These are phyloP conservation scores for Sarocladium strictum DNA, from an alignment of 2,329 filamentous ascomycete genomes.

Conservation along the genomic window DNA sequence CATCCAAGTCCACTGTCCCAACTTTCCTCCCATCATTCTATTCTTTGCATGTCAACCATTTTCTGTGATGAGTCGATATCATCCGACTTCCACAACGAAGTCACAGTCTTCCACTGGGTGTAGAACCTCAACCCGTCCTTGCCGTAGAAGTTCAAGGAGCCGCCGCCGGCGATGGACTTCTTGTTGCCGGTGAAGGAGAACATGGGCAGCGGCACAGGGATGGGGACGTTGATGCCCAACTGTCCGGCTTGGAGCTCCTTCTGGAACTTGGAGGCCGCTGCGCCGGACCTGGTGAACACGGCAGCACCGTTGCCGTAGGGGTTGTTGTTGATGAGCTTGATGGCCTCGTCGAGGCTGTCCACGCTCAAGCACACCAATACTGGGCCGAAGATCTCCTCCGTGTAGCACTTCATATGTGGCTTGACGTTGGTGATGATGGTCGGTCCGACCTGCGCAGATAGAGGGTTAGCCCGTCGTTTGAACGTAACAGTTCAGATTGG, in stretches of 20 bases:
- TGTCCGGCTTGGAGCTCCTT: constrained; percentile 70
- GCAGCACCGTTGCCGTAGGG: constrained; percentile 74
- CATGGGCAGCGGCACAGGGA: constrained; percentile 59
- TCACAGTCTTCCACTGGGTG: constrained; percentile 90
- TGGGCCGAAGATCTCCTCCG: constrained; percentile 75
- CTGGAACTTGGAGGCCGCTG: constrained; percentile 65
- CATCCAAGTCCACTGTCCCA: no score
- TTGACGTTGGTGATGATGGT: constrained; percentile 75
- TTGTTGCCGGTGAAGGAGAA: constrained; percentile 65
- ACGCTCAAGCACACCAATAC: constrained; percentile 72
- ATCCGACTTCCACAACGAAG: constrained; percentile 62
- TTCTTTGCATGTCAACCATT: background rate
- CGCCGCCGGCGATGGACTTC: constrained; percentile 78
- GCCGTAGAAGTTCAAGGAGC: constrained; percentile 86
- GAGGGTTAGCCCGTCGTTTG: no score
- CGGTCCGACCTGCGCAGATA: constrained; percentile 56
- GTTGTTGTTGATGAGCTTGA: constrained; percentile 69
- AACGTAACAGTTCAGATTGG: no score
- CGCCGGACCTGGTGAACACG: constrained; percentile 66
- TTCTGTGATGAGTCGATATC: background rate
- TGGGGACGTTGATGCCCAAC: constrained; percentile 71
- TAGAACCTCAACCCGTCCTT: constrained; percentile 82
- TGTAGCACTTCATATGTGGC: constrained; percentile 70
- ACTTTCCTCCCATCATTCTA: no score
- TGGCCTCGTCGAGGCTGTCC: constrained; percentile 66